A percentile compares a stretch with the other conserved stretches of the same genome.
Conservation (phyloP, 2,329 filamentous ascomycete genomes). For the Epichloe gansuensis region DNA sequence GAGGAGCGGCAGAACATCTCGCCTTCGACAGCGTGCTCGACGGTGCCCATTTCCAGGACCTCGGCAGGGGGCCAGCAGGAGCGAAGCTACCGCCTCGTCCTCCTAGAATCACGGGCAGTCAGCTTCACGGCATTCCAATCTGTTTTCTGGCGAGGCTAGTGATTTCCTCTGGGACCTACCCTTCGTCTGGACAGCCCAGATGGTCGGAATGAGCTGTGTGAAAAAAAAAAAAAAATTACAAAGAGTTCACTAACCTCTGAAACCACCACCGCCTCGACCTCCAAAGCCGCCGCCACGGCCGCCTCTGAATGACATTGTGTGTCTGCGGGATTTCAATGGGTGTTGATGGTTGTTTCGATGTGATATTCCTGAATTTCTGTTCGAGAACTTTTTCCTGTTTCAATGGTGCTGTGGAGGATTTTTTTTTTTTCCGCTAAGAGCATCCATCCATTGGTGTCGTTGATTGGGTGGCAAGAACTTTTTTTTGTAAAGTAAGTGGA, state of each 20-base stretch:
- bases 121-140: background rate
- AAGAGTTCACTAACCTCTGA: conserved; percentile 7
- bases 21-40: conserved; percentile 90
- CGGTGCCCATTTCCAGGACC: conserved; percentile 68
- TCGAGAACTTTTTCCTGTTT: conserved; percentile 7
- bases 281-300: conserved; percentile 11
- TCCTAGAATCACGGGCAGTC: conserved; percentile 1
- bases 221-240: background rate
- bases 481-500: too few relatives aligned
- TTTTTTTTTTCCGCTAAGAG: conserved; percentile 5
- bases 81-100: conserved; percentile 12
- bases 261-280: conserved; percentile 10
- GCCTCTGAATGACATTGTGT: conserved; percentile 12
- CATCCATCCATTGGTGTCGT: background rate
- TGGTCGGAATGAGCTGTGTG: too few relatives aligned
- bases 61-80: conserved; percentile 10
- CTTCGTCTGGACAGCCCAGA: too few relatives aligned
- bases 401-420: conserved; percentile 3
- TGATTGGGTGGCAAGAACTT: background rate
- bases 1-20: conserved; percentile 95
- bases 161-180: too few relatives aligned
- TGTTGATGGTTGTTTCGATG: conserved; percentile 1
- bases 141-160: too few relatives aligned
- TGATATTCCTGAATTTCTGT: background rate
- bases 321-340: background rate